phyloP scores from a whole-genome alignment of 2,329 filamentous ascomycete genomes.

The Dothideomycetidae sp. region DNA sequence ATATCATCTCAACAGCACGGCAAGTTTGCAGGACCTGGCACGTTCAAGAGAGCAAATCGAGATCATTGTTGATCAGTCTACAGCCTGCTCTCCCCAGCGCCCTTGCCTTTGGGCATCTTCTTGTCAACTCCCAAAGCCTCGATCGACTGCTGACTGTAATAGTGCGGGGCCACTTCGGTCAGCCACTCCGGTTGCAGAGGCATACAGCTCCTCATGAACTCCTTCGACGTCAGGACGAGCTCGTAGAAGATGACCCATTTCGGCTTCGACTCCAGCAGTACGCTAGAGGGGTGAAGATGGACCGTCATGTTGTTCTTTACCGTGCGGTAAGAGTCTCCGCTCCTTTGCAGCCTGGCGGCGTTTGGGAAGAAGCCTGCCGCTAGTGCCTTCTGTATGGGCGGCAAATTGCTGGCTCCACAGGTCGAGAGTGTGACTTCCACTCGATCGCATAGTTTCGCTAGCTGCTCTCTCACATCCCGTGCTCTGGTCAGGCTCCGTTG shows the following conservation, averaged over 20 bases:
- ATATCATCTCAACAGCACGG: too few species aligned
- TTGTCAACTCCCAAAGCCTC: conserved; percentile 64
- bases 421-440: conserved; percentile 65
- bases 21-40: too few species aligned
- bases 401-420: conserved; percentile 54
- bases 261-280: conserved; percentile 64
- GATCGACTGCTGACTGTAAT: conserved; percentile 81
- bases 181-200: conserved; percentile 77
- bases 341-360: conserved; percentile 66
- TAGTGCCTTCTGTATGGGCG: conserved; percentile 74
- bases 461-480: conserved; percentile 81
- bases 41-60: too few species aligned
- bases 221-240: conserved; percentile 68
- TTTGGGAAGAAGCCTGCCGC: conserved; percentile 92
- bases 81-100: conserved; percentile 21
- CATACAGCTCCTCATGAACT: conserved; percentile 83
- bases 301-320: conserved; percentile 83
- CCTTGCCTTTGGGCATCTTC: conserved; percentile 53
- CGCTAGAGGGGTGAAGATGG: conserved; percentile 79
- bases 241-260: conserved; percentile 84
- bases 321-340: conserved; percentile 78
- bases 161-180: conserved; percentile 81
- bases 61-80: too few species aligned
- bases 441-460: conserved; percentile 81
- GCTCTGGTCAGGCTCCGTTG: conserved; percentile 79